Base-by-base conservation (phyloP, 768 basidiomycete genomes). In the Leccinellum rugosiceps region DNA sequence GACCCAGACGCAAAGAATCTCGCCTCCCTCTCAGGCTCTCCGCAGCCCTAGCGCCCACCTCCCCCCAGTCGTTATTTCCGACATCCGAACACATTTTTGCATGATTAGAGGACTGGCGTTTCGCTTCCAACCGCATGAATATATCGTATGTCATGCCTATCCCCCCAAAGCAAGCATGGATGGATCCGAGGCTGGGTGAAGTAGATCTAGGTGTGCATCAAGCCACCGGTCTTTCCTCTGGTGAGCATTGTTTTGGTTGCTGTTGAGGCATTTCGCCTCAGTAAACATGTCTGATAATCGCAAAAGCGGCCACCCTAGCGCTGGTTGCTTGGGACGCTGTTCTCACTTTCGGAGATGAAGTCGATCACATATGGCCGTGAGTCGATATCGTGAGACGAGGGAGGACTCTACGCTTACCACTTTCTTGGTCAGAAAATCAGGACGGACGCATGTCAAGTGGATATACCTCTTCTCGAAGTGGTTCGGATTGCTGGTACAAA, bases 381-480 rank as follows among this genome's bases (percentile, higher is more conserved):
- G 65, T 68, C 38, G 17, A 53, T 14, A 28, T 26, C 13, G 17
- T 6, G 15, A 26, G 32, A 41, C n/a, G 11, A 30, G 0, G 3
- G 26, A 31, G 4, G 26, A 10, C 7, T 11, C 32, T 23, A 30
- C 30, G 17, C 13, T 31, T n/a, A 58, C 17, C 11, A 9, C 2
- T n/a, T 6, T 1, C 17, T 41, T 30, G 31, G 14, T 34, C 30
- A 66, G 65, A 49, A 58, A 56, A 31, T n/a, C 58, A 1, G n/a
- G 30, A 23, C 21, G 58, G 19, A 9, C 26, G 14, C 23, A 58
- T 11, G 48, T 68, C 28, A 67, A 68, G 38, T 57, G 61, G 52
- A 60, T 67, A 54, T 67, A 58, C 50, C 50, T 67, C 25, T 58
- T 67, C 17, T 26, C 67, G 1, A 67, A 38, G 55, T 68, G 66